A percentile compares a stretch with the other conserved stretches of the same genome.
Conservation (phyloP, 2,329 filamentous ascomycete species). For the Aspergillus unguis region DNA sequence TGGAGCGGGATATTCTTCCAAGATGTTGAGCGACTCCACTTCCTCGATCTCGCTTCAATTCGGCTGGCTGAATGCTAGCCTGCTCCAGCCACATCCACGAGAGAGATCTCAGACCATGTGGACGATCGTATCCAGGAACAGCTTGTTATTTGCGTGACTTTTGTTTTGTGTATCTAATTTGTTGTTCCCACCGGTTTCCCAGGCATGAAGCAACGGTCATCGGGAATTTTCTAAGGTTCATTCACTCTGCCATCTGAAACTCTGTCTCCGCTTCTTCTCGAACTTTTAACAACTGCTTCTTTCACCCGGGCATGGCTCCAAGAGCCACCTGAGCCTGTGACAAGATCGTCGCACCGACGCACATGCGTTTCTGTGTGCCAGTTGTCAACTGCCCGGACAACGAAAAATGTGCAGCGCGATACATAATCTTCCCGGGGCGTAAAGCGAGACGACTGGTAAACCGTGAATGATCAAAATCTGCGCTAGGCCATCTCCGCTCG, state of each 20-base stretch:
- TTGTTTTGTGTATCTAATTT: background rate
- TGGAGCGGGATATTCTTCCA: conserved; percentile 8
- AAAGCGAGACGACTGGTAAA: background rate
- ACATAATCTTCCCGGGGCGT: background rate
- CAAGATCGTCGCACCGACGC: background rate
- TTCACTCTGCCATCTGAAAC: background rate
- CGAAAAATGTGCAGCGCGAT: background rate
- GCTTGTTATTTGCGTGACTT: conserved; percentile 5
- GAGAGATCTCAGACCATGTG: conserved; percentile 2
- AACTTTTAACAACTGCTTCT: background rate
- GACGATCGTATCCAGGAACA: conserved; percentile 6
- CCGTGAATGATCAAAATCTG: too few relatives aligned
- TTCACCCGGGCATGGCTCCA: background rate
- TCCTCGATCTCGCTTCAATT: conserved; percentile 5
- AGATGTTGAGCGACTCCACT: conserved; percentile 5
- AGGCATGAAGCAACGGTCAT: background rate
- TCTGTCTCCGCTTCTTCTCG: background rate
- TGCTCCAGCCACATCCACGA: background rate
- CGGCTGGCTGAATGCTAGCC: conserved; percentile 8
- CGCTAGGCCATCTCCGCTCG: too few relatives aligned
- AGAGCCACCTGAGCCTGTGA: background rate
- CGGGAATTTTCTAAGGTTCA: conserved; percentile 3
- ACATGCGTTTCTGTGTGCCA: background rate
- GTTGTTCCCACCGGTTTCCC: background rate
- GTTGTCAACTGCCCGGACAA: background rate